Base-by-base conservation (phyloP, 2,329 filamentous ascomycete genomes). In the Biscogniauxia marginata region DNA sequence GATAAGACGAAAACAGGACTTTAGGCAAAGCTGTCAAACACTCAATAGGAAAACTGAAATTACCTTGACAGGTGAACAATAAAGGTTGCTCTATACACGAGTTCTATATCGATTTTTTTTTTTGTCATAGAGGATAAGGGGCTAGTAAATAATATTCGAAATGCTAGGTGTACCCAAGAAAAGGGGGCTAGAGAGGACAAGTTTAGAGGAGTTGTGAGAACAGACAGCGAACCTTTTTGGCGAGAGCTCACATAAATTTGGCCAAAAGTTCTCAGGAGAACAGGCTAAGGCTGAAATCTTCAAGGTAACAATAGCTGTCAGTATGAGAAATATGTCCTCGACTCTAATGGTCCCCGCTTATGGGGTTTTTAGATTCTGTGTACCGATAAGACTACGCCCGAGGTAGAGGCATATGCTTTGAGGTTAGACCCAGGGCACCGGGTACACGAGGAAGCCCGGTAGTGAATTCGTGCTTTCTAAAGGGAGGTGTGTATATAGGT, bases 321-420 rank as follows among this genome's bases (percentile, higher is more conserved):
- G 54, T 30, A 20, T 11, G 43, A 24, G 54, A 52, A 47, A 19
- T 45, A 47, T 22, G 54, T 49, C 50, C 30, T 51, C 34, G 44
- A 23, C 44, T 53, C 16, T 21, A 45, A 51, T 50, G 52, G 24
- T 45, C 53, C 49, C 47, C 50, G 54, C 53, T 48, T 55, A n/a
- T 57, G 45, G 20, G 30, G 55, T 54, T 53, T 52, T 49, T 18
- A 52, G 24, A 45, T 25, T 61, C 59, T 53, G 56, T 61, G 61
- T 52, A 39, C 55, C 50, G 50, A 50, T 52, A 46, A 46, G 50
- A 50, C 44, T 52, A 55, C 50, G 45, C 30, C 58, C 51, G 23
- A 63, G 48, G 53, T 34, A 25, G 48, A 58, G 53, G 53, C 46
- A 52, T 53, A 54, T 49, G 53, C 52, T 58, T 50, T 22, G 20